A percentile compares a stretch with the other conserved stretches of the same genome.
These are phyloP conservation scores for Septoria linicola DNA, from an alignment of 2,329 filamentous ascomycete genomes.

Conservation along the genomic window DNA sequence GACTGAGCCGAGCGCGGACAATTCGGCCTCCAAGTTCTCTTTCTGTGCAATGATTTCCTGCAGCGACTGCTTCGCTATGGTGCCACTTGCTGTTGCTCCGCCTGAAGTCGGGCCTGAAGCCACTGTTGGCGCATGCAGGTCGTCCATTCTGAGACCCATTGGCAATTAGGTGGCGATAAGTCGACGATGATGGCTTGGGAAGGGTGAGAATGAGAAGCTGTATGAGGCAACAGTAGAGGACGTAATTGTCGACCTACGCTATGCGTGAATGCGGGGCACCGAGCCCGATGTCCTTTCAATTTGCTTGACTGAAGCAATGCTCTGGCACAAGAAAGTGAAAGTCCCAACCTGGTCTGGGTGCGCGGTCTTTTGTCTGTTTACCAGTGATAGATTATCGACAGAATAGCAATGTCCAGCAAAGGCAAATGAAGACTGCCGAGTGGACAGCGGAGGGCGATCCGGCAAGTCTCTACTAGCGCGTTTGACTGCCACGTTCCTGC, in stretches of 20 bases:
- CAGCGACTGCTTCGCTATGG: slow-evolving; percentile 62
- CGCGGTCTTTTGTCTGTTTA: too few relatives aligned
- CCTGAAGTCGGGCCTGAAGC: slow-evolving; percentile 68
- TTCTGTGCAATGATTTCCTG: slow-evolving; percentile 81
- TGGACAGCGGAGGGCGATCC: too few relatives aligned
- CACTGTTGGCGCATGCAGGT: slow-evolving; percentile 68
- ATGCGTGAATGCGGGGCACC: background rate
- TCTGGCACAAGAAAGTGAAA: too few relatives aligned
- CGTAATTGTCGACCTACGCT: slow-evolving; percentile 13
- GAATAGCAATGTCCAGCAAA: too few relatives aligned
- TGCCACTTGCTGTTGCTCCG: slow-evolving; percentile 42
- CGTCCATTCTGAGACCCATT: slow-evolving; percentile 61
- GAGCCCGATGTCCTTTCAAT: background rate
- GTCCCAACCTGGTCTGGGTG: too few relatives aligned
- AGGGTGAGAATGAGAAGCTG: slow-evolving; percentile 1
- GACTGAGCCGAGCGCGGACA: slow-evolving; percentile 78
- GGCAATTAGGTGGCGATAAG: background rate
- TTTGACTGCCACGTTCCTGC: too few relatives aligned
- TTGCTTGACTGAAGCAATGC: too few relatives aligned
- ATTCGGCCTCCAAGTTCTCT: slow-evolving; percentile 78
- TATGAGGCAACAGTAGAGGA: background rate
- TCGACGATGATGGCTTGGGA: background rate
- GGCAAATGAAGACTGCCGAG: too few relatives aligned
- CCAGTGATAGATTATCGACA: too few relatives aligned
- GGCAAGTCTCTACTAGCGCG: too few relatives aligned